Base-by-base conservation (phyloP, 2,329 filamentous ascomycete species). In the Lasiodiplodia citricola region DNA sequence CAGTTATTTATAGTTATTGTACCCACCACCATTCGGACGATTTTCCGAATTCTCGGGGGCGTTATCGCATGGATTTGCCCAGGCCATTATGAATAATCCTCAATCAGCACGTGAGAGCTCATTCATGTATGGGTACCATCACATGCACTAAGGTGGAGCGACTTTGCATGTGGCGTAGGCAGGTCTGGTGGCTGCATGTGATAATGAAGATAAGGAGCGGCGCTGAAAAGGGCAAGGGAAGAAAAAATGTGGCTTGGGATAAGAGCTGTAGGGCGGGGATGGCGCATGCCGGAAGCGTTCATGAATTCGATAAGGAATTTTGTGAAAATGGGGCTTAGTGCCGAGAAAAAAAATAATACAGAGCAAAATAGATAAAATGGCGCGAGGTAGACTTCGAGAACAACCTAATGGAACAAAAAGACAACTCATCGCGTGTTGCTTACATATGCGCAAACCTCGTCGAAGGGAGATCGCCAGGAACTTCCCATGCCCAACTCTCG, bases 391-490 rank as follows among this genome's bases (percentile, higher is more conserved):
- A 35, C 31, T 18, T 8, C 41, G 6, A 47, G 10, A 21, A 47
- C 18, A 21, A 47, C n/a, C n/a, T 4, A 47, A 4, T n/a, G 18
- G 18, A 44, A 16, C 3, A 44, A 44, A 44, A 44, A 44, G 18
- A 44, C 41, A 47, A 47, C 3, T 51, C 51, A 57, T 16, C 31
- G 51, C 10, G 18, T 28, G 51, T 54, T 28, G 23, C 23, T 54
- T 54, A 23, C 13, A 35, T 35, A 54, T 14, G 11, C 23, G 13
- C 23, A 28, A 23, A 3, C 5, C 31, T 18, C 35, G 41, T 21
- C 23, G n/a, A 35, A 7, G 23, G 44, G 44, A 21, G 60, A 52
- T 64, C 44, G 28, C 52, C 60, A 64, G 60, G 60, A 38, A 64
- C 44, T 64, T 62, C 14, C 58, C 41, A 28, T 18, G 58, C 35